Evolutionary conservation across 2,329 filamentous ascomycete genomes (phyloP), one percentile per base, ranked within the genome.

Genomic region (Hypoxylon sp.): DNA sequence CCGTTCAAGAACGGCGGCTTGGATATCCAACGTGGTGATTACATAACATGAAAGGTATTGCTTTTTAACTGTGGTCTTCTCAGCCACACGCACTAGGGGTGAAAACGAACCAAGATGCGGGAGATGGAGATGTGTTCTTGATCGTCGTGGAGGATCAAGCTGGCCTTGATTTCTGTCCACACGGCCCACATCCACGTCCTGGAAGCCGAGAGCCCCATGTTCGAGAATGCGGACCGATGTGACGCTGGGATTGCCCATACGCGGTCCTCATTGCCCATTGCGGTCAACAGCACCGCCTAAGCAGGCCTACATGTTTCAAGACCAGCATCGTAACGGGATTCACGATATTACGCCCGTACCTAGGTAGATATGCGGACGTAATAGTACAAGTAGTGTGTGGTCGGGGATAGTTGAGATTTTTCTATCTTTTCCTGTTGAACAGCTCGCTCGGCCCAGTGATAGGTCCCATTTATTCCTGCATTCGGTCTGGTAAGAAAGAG

Each of bases 201-300:
- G 37, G 27, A 60, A 56, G 45, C 61, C 23, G 43, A 39, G 32
- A 52, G n/a, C 34, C 50, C 47, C 54, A 54, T 65, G 65, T 56
- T 67, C 65, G 52, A 67, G 65, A 64, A 52, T 32, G 30, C 37
- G 1, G 30, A 39, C 19, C 62, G 58, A 65, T 65, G 65, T 63
- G 41, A 68, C 65, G 23, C 51, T 62, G n/a, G 45, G 14, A 39
- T 37, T 52, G 39, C 58, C 65, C 45, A 47, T 46, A 39, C 12
- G 52, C 53, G 59, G 48, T 32, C 12, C 29, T 39, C 43, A 55
- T 53, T 59, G 47, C 59, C 55, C 16, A 32, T 58, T 59, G 16
- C 37, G 60, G 59, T 47, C 52, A 63, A 37, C 21, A 53, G 11
- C 43, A 50, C 62, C 46, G 59, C 50, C 21, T 32, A 37, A 29